Percentiles rank a stretch among this genome's conserved stretches.
Conservation (phyloP, 2,329 filamentous ascomycete genomes). For the Rhynchosporium graminicola region DNA sequence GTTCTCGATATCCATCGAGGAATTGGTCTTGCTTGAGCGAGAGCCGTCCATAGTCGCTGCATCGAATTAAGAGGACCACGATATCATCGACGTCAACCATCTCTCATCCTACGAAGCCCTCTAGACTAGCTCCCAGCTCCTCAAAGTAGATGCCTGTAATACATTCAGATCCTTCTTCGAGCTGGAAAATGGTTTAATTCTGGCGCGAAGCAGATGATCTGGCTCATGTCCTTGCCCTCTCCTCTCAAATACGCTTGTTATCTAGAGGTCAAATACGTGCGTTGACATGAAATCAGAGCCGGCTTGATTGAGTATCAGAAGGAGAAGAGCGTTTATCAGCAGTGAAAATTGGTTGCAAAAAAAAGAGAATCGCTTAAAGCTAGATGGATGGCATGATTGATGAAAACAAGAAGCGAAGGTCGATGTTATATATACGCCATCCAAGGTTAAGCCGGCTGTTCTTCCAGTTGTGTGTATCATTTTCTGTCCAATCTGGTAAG, state of each 20-base stretch:
- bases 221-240: constrained; percentile 71
- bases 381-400: constrained; percentile 75
- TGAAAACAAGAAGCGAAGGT: constrained; percentile 72
- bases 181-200: constrained; percentile 77
- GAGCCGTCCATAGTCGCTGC: constrained; percentile 66
- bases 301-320: constrained; percentile 73
- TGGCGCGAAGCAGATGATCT: constrained; percentile 73
- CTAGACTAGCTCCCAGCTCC: constrained; percentile 73
- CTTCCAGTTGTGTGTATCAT: constrained; percentile 88
- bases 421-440: constrained; percentile 81
- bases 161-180: constrained; percentile 79
- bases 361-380: constrained; percentile 74
- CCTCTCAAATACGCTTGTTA: constrained; percentile 84
- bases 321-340: constrained; percentile 71
- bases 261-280: constrained; percentile 83
- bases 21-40: constrained; percentile 78
- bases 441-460: constrained; percentile 86
- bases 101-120: constrained; percentile 76
- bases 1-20: constrained; percentile 71
- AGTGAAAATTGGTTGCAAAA: constrained; percentile 78
- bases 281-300: constrained; percentile 75
- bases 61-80: constrained; percentile 71
- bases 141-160: constrained; percentile 81
- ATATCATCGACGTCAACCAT: constrained; percentile 65
- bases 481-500: constrained; percentile 86